Base-by-base conservation (phyloP, 495 filamentous ascomycete species). In the Tuber magnatum region DNA sequence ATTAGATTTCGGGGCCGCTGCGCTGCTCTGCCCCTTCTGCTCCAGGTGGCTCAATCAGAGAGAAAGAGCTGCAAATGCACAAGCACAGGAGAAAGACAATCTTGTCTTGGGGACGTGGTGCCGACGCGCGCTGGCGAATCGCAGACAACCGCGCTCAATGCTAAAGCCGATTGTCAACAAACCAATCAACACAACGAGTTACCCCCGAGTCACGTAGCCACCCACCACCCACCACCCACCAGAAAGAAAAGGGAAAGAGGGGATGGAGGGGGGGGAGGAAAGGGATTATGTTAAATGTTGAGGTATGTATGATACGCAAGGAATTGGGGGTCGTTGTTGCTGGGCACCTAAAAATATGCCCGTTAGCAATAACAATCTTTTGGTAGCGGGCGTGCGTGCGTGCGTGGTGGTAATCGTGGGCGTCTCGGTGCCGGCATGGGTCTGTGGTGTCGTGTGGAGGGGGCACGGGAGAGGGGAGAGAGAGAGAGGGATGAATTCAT, bases 121-220 rank as follows among this genome's bases (percentile, higher is more conserved):
- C 28, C 28, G 56, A 65, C 56, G 56, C 56, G 56, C 28, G 56
- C 56, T 65, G 56, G 56, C 56, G 56, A 65, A 65, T 65, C 35
- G 56, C 56, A 71, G 75, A 76, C 41, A 78, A 70, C 75, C 43
- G 73, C 42, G 76, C 46, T 71, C 74, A 39, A 75, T 48, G 69
- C 77, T 70, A 68, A 70, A 74, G 72, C 78, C 72, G 77, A 77
- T 74, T 68, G 28, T 71, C 75, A 61, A 77, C 71, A 74, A 71
- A 71, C 71, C 77, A 79, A 77, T 75, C 56, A 65, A 35, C 16
- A 65, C 56, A 35, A 65, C 28, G 56, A 28, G 32, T 18, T 18
- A 35, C 56, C 14, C 14, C 56, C 56, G 14, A 32, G 56, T 20
- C 12, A 32, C 56, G 56, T 8, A 65, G 56, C 56, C 32, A 65